Evolutionary conservation across 2,329 filamentous ascomycete genomes (phyloP).

Genomic region (Pseudopyrenochaeta lycopersici): DNA sequence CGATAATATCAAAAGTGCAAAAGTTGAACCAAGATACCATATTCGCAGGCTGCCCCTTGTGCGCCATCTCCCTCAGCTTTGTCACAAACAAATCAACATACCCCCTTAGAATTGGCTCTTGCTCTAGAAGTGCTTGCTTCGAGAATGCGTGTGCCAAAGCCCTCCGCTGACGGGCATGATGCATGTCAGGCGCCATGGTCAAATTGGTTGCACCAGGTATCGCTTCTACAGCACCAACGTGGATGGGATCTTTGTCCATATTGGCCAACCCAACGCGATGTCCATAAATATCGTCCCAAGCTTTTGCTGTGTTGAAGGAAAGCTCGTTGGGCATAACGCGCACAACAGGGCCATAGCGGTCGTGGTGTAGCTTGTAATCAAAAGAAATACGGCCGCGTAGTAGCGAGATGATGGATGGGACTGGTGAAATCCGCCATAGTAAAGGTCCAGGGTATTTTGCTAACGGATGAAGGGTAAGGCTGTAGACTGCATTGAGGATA

Average conservation of each 20-base stretch:
- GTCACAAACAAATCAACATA: constrained; percentile 54
- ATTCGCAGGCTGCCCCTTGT: constrained; percentile 37
- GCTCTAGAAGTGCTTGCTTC: constrained; percentile 50
- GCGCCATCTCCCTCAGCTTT: constrained; percentile 47
- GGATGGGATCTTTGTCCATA: constrained; percentile 46
- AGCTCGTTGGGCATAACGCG: constrained; percentile 47
- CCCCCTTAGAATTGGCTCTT: constrained; percentile 50
- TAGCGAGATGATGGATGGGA: constrained; percentile 38
- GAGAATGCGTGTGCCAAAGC: constrained; percentile 53
- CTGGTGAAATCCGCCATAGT: constrained; percentile 38
- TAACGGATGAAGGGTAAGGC: constrained; percentile 40
- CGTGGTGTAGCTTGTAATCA: constrained; percentile 41
- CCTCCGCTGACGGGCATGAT: constrained; percentile 51
- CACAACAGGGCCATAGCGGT: constrained; percentile 46
- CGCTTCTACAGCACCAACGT: constrained; percentile 46
- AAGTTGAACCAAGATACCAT: constrained; percentile 48
- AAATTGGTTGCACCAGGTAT: constrained; percentile 48
- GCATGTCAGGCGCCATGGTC: constrained; percentile 49
- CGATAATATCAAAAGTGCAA: constrained; percentile 46
- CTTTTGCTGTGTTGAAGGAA: constrained; percentile 42
- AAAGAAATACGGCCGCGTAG: constrained; percentile 39
- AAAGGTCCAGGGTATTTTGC: constrained; percentile 41
- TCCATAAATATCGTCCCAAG: constrained; percentile 47
- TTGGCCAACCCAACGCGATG: constrained; percentile 42
- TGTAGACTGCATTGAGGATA: constrained; percentile 33